Percentiles rank a stretch among this genome's conserved stretches.
Conservation (phyloP, 1,284 basidiomycete species). For the Ganoderma multipileum region DNA sequence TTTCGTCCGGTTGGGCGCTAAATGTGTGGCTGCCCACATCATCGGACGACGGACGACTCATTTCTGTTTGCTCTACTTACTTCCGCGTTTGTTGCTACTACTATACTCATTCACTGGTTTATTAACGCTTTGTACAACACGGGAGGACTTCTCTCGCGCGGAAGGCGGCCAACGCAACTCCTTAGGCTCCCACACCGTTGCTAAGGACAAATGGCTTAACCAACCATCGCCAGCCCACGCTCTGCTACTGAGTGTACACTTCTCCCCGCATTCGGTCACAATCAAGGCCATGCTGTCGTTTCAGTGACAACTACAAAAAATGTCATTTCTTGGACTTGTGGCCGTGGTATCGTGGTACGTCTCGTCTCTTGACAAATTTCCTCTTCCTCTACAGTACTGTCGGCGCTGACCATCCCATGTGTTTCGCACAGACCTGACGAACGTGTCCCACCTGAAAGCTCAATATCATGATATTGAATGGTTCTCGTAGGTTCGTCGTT, state of each 20-base stretch:
- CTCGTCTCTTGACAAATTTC: neutral
- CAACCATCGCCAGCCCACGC: conserved; percentile 3
- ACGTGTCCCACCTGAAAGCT: conserved; percentile 59
- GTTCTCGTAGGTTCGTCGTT: conserved; percentile 52
- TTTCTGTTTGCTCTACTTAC: neutral
- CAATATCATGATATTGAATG: neutral
- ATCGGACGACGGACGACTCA: neutral
- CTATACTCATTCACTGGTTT: neutral
- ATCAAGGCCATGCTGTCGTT: conserved; percentile 10
- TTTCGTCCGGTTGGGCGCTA: neutral
- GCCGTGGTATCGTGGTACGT: conserved; percentile 62
- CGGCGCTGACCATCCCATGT: conserved; percentile 6
- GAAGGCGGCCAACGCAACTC: neutral
- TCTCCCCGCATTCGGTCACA: conserved; percentile 21
- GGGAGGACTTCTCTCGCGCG: neutral
- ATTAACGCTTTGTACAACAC: neutral
- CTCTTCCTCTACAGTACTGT: neutral
- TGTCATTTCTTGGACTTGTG: conserved; percentile 63
- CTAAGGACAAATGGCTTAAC: neutral
- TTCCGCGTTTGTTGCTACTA: neutral
- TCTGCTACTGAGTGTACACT: conserved; percentile 26
- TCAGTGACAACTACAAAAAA: conserved; percentile 18
- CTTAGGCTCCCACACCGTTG: too few species aligned
- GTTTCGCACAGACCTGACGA: conserved; percentile 58
- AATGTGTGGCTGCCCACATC: neutral